A percentile compares a stretch with the other conserved stretches of the same genome.
Evolutionary conservation across 192 early-diverging fungal species (phyloP).

Genomic region (Jimgerdemannia lactiflua): DNA sequence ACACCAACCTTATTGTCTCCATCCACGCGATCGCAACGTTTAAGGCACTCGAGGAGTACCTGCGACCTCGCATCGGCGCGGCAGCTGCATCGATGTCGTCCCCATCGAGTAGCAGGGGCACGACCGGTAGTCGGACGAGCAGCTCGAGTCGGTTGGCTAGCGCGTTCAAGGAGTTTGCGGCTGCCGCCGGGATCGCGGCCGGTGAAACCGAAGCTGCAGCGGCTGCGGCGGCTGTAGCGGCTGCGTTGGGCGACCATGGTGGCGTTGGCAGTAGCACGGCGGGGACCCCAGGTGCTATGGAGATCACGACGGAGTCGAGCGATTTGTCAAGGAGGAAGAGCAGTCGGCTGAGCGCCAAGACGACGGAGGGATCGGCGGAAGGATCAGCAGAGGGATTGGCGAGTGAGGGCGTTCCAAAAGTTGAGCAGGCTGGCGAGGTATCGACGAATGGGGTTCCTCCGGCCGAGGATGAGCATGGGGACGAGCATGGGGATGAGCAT

Average conservation of each 20-base stretch:
- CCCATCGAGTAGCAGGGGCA: constrained; percentile 4
- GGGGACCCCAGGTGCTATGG: too few relatives aligned
- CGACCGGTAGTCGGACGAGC: background rate
- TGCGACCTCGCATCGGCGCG: constrained; percentile 64
- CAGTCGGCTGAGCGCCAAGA: background rate
- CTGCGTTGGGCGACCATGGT: constrained; percentile 31
- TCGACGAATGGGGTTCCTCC: too few relatives aligned
- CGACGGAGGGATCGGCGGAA: constrained; percentile 12
- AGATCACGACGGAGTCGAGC: too few relatives aligned
- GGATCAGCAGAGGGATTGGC: too few relatives aligned
- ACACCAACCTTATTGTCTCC: constrained; percentile 57
- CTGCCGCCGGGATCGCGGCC: constrained; percentile 8
- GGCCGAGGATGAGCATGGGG: too few relatives aligned
- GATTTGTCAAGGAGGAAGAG: background rate
- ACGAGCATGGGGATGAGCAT: too few relatives aligned
- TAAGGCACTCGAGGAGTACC: constrained; percentile 75
- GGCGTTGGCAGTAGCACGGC: too few relatives aligned
- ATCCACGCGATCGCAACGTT: constrained; percentile 89
- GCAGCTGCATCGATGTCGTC: constrained; percentile 37
- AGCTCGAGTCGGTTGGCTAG: constrained; percentile 6
- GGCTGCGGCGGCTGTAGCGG: constrained; percentile 31
- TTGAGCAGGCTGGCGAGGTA: too few relatives aligned
- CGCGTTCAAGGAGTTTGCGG: constrained; percentile 13
- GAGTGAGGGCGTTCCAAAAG: too few relatives aligned
- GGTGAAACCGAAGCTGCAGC: constrained; percentile 31